phyloP scores from a whole-genome alignment of 2,329 filamentous ascomycete genomes.

The Boeremia exigua region DNA sequence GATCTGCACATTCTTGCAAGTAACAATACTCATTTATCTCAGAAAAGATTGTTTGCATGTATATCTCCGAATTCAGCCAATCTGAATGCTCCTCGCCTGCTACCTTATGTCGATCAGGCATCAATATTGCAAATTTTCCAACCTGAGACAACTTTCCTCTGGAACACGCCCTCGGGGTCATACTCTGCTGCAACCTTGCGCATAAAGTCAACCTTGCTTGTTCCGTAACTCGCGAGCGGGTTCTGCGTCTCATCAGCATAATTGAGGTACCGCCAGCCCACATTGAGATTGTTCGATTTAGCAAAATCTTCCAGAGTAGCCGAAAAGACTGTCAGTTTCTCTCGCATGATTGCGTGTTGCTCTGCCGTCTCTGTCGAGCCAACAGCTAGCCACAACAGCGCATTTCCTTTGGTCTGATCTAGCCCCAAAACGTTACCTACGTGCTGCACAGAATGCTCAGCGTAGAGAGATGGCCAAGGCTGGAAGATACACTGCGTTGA shows the following conservation, averaged over 20 bases:
- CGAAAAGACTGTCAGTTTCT: neutral
- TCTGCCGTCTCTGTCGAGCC: conserved; percentile 14
- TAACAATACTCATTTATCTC: too few species aligned
- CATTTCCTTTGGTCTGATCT: conserved; percentile 21
- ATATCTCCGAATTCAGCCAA: too few species aligned
- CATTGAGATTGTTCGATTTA: conserved; percentile 22
- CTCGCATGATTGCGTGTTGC: conserved; percentile 24
- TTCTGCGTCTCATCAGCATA: conserved; percentile 46
- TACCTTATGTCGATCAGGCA: too few species aligned
- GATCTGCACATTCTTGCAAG: too few species aligned
- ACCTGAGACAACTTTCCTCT: conserved; percentile 19
- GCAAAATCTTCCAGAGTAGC: conserved; percentile 22
- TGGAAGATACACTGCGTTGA: conserved; percentile 6
- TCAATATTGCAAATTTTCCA: neutral
- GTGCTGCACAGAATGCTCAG: neutral
- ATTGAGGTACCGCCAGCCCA: conserved; percentile 37
- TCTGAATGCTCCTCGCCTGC: too few species aligned
- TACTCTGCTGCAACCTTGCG: conserved; percentile 26
- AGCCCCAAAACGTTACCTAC: conserved; percentile 24
- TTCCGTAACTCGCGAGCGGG: conserved; percentile 31
- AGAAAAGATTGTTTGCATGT: too few species aligned
- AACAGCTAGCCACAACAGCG: conserved; percentile 19
- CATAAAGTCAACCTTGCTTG: conserved; percentile 14
- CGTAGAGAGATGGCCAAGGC: conserved; percentile 19
- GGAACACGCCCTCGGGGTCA: conserved; percentile 33